Percentiles rank a stretch among this genome's conserved stretches.
phyloP scores from a whole-genome alignment of 2,329 filamentous ascomycete species.

The Stemphylium lycopersici region DNA sequence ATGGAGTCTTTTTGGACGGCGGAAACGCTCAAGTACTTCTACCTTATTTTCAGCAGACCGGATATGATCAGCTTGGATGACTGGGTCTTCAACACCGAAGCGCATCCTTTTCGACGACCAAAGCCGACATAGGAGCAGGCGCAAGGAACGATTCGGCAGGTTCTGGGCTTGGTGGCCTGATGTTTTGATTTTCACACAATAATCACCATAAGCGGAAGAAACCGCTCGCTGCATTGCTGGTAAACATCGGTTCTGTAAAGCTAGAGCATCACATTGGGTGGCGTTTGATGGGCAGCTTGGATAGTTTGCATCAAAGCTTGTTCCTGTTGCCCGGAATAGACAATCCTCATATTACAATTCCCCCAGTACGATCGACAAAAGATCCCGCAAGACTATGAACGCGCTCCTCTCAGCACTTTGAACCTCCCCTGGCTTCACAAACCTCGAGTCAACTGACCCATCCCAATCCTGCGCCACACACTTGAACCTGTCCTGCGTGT shows the following conservation, averaged over 20 bases:
- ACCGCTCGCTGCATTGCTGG: no score
- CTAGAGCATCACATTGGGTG: no score
- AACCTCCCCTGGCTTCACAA: slow-evolving; percentile 3
- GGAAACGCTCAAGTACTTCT: slow-evolving; percentile 60
- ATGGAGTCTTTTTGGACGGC: slow-evolving; percentile 57
- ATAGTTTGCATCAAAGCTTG: no score
- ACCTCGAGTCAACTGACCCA: slow-evolving; percentile 18
- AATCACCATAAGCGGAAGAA: no score
- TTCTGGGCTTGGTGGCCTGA: background rate
- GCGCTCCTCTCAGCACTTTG: no score
- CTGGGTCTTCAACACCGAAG: slow-evolving; percentile 59
- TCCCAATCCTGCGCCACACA: slow-evolving; percentile 24
- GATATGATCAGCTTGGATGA: slow-evolving; percentile 55
- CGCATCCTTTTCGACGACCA: slow-evolving; percentile 54
- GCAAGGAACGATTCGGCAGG: background rate
- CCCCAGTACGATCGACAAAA: no score
- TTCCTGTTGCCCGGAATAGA: no score
- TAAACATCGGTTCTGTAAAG: no score
- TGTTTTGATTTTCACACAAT: no score
- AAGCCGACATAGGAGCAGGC: background rate
- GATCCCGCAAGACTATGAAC: no score
- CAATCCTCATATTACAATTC: no score
- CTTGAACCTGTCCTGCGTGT: slow-evolving; percentile 7
- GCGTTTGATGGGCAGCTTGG: no score
- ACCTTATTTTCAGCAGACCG: slow-evolving; percentile 54